Percentiles rank a stretch among this genome's conserved stretches.
phyloP scores from a whole-genome alignment of 768 basidiomycete species.

The Tricholoma flavovirens region DNA sequence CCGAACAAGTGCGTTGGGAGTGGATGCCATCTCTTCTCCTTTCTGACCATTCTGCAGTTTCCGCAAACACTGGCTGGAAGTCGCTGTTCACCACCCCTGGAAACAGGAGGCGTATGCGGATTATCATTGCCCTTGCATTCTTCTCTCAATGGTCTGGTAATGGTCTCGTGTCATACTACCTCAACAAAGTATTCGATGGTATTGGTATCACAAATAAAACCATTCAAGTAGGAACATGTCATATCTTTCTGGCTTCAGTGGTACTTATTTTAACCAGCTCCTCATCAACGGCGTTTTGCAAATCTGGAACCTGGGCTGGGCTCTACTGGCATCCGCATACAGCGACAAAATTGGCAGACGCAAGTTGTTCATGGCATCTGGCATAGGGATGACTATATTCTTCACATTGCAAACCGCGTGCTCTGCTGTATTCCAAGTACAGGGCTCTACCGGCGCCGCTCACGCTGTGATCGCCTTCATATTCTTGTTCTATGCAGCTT shows the following conservation, averaged over 20 bases:
- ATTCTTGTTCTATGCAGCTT: slow-evolving; percentile 75
- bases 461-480: slow-evolving; percentile 79
- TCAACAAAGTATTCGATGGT: slow-evolving; percentile 62
- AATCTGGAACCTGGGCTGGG: slow-evolving; percentile 73
- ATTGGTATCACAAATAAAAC: slow-evolving; percentile 60
- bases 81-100: slow-evolving; percentile 61
- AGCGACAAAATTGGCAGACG: slow-evolving; percentile 68
- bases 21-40: neutral
- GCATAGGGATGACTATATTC: slow-evolving; percentile 54
- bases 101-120: slow-evolving; percentile 70
- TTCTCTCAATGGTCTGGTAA: slow-evolving; percentile 88
- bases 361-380: slow-evolving; percentile 60
- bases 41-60: slow-evolving; percentile 27
- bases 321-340: slow-evolving; percentile 48
- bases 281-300: slow-evolving; percentile 84
- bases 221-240: slow-evolving; percentile 33
- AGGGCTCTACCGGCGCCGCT: slow-evolving; percentile 37
- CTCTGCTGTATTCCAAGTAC: slow-evolving; percentile 49
- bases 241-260: slow-evolving; percentile 2
- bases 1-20: slow-evolving; percentile 26
- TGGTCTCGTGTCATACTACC: slow-evolving; percentile 80
- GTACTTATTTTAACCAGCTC: slow-evolving; percentile 38
- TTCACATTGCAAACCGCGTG: slow-evolving; percentile 66
- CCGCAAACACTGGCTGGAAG: slow-evolving; percentile 60
- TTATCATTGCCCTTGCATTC: slow-evolving; percentile 74